Conservation (phyloP, 2,329 filamentous ascomycete species). For the Pseudogymnoascus sp. region DNA sequence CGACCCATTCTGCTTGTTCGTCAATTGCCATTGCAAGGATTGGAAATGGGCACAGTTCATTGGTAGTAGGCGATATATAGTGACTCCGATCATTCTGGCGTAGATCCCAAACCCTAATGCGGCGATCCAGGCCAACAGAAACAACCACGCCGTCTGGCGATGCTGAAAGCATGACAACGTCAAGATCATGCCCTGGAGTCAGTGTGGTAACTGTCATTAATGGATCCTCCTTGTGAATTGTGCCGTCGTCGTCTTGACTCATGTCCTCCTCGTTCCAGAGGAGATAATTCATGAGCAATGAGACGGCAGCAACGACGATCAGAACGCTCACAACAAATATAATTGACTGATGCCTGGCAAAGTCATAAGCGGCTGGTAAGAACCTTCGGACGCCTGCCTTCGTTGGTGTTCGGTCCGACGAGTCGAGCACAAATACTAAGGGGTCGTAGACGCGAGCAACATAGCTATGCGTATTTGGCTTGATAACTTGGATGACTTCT, state of each 20-base stretch:
- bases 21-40: conserved; percentile 59
- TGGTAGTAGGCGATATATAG: conserved; percentile 29
- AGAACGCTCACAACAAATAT: conserved; percentile 58
- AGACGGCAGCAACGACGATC: conserved; percentile 56
- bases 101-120: conserved; percentile 59
- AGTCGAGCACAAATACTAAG: conserved; percentile 62
- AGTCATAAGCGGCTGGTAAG: conserved; percentile 57
- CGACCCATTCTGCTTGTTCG: conserved; percentile 56
- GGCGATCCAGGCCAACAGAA: conserved; percentile 63
- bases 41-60: conserved; percentile 44
- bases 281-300: conserved; percentile 66
- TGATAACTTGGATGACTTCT: conserved; percentile 69
- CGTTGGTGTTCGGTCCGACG: conserved; percentile 54
- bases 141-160: conserved; percentile 58
- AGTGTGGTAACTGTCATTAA: conserved; percentile 55
- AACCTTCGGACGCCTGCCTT: conserved; percentile 39
- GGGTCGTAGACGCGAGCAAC: conserved; percentile 69
- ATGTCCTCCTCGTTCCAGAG: conserved; percentile 56
- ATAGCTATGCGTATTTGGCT: conserved; percentile 63
- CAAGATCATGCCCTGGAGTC: conserved; percentile 56
- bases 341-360: conserved; percentile 51
- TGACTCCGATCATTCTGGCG: conserved; percentile 34
- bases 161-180: conserved; percentile 58
- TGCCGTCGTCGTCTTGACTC: conserved; percentile 39
- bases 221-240: conserved; percentile 37